Percentiles rank a stretch among this genome's conserved stretches.
phyloP scores from a whole-genome alignment of 257 asterid species.

The Gentiana straminea region DNA sequence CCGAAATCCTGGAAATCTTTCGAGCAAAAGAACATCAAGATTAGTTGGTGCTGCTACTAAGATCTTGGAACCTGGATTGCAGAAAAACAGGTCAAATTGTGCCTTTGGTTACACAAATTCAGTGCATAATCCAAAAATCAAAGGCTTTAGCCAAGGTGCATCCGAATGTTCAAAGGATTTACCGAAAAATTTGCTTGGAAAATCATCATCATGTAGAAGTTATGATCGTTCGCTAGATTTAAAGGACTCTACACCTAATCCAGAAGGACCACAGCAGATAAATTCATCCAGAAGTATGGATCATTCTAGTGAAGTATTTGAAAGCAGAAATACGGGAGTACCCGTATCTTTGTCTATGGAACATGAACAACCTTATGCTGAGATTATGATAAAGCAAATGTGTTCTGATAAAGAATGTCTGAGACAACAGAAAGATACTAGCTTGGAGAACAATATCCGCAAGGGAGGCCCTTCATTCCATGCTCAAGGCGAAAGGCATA shows the following conservation, averaged over 20 bases:
- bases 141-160: slow-evolving; percentile 5
- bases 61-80: slow-evolving; percentile 88
- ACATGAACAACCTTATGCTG: slow-evolving; percentile 14
- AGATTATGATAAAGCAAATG: slow-evolving; percentile 16
- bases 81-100: slow-evolving; percentile 36
- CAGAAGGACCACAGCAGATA: slow-evolving; percentile 19
- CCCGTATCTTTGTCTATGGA: slow-evolving; percentile 13
- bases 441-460: slow-evolving; percentile 19
- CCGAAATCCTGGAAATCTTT: slow-evolving; percentile 52
- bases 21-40: slow-evolving; percentile 54
- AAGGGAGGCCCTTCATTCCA: slow-evolving; percentile 24
- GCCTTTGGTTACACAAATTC: slow-evolving; percentile 43
- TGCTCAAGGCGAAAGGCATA: slow-evolving; percentile 29
- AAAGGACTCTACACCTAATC: slow-evolving; percentile 12
- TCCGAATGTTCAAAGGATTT: slow-evolving; percentile 10
- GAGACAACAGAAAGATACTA: slow-evolving; percentile 19
- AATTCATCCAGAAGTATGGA: slow-evolving; percentile 27
- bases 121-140: slow-evolving; percentile 14
- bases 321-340: slow-evolving; percentile 19
- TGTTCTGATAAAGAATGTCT: slow-evolving; percentile 23
- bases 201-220: slow-evolving; percentile 37
- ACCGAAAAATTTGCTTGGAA: slow-evolving; percentile 20
- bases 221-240: slow-evolving; percentile 41
- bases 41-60: slow-evolving; percentile 75
- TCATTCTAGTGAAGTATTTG: slow-evolving; percentile 27